These are phyloP conservation scores for Curvularia eragrostidis DNA, from an alignment of 2,329 filamentous ascomycete genomes.

Conservation along the genomic window DNA sequence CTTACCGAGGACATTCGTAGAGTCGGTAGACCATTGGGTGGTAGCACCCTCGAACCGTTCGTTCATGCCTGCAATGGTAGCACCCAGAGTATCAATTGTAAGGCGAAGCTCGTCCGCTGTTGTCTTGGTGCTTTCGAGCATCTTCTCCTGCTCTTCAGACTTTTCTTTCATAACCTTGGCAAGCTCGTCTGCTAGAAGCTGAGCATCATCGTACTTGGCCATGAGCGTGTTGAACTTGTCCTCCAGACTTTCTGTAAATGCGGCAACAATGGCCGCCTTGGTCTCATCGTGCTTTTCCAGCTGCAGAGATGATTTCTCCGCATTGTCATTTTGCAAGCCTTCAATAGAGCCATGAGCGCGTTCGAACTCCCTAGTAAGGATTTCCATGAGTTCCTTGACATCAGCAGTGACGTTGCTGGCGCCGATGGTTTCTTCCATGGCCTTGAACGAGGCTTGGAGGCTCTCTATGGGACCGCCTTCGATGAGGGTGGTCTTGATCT, in stretches of 20 bases:
- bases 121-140: conserved; percentile 75
- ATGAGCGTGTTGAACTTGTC: conserved; percentile 83
- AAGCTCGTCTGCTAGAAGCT: conserved; percentile 75
- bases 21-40: conserved; percentile 86
- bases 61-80: conserved; percentile 58
- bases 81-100: conserved; percentile 83
- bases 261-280: conserved; percentile 61
- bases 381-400: conserved; percentile 68
- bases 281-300: conserved; percentile 67
- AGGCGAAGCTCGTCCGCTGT: conserved; percentile 87
- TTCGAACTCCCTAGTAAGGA: conserved; percentile 86
- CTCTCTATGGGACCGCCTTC: conserved; percentile 71
- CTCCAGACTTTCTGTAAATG: conserved; percentile 67
- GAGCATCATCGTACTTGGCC: conserved; percentile 86
- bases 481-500: conserved; percentile 77
- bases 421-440: conserved; percentile 71
- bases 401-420: conserved; percentile 55
- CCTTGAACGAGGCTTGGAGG: conserved; percentile 67
- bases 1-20: conserved; percentile 81
- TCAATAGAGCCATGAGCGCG: conserved; percentile 81
- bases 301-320: conserved; percentile 62
- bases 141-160: conserved; percentile 73
- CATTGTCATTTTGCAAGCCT: conserved; percentile 79
- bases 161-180: conserved; percentile 76
- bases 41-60: conserved; percentile 77